Conservation (phyloP, 768 basidiomycete genomes). For the Gloeophyllum trabeum region DNA sequence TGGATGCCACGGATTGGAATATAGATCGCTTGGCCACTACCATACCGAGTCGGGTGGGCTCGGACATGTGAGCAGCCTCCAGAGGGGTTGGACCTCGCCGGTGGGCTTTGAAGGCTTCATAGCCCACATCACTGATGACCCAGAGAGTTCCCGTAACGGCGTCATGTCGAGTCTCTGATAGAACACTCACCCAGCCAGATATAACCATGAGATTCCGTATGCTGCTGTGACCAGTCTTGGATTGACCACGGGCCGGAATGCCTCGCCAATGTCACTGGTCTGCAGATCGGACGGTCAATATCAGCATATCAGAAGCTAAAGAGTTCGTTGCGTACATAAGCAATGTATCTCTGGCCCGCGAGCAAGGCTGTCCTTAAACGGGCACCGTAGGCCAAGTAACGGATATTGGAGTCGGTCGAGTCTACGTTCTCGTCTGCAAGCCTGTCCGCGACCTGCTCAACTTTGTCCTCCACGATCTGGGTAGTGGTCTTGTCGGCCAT, state of each 20-base stretch:
- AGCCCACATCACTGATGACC: slow-evolving; percentile 55
- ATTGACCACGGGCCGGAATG: slow-evolving; percentile 69
- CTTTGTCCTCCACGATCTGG: slow-evolving; percentile 36
- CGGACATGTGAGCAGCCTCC: slow-evolving; percentile 61
- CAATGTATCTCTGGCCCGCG: slow-evolving; percentile 60
- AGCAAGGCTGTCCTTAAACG: slow-evolving; percentile 68
- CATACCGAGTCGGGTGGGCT: slow-evolving; percentile 55
- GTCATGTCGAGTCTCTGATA: not conserved
- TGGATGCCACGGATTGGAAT: slow-evolving; percentile 76
- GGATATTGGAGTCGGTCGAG: slow-evolving; percentile 54
- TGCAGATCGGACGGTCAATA: slow-evolving; percentile 19
- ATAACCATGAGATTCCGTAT: slow-evolving; percentile 77
- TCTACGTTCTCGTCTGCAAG: slow-evolving; percentile 57
- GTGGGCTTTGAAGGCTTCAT: slow-evolving; percentile 74
- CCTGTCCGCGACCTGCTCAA: slow-evolving; percentile 49
- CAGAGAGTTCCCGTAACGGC: not conserved
- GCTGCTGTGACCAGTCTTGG: slow-evolving; percentile 64
- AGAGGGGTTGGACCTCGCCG: slow-evolving; percentile 52
- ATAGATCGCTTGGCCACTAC: slow-evolving; percentile 66
- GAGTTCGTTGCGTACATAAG: slow-evolving; percentile 62
- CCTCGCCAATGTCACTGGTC: slow-evolving; percentile 79
- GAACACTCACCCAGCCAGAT: slow-evolving; percentile 47
- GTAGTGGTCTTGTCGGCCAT: no score
- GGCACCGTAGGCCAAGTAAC: slow-evolving; percentile 70
- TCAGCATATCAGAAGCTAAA: not conserved